Percentiles rank a stretch among this genome's conserved stretches.
Evolutionary conservation across 495 filamentous ascomycete genomes (phyloP).

Genomic region (Aspergillus leporis): DNA sequence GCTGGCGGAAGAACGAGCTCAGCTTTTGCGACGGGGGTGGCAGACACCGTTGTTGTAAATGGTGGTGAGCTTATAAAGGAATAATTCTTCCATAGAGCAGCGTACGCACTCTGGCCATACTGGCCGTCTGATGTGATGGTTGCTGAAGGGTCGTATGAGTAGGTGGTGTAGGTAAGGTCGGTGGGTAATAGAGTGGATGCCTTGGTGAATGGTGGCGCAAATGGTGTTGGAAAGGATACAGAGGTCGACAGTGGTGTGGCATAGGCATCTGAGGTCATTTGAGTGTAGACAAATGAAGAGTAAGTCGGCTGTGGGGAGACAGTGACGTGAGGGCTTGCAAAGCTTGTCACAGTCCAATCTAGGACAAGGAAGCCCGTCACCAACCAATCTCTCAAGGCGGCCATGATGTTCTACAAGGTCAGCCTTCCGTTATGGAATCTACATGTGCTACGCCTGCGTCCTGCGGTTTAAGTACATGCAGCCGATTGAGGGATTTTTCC

Average conservation of each 20-base stretch:
- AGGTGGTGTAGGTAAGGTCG: constrained; percentile 9
- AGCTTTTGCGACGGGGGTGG: constrained; percentile 34
- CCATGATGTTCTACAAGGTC: neutral
- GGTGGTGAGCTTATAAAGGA: constrained; percentile 30
- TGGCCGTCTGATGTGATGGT: constrained; percentile 17
- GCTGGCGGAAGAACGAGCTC: constrained; percentile 37
- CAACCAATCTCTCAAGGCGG: neutral
- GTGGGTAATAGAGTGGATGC: constrained; percentile 8
- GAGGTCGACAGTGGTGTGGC: constrained; percentile 7
- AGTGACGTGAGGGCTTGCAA: neutral
- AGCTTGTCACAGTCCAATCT: neutral
- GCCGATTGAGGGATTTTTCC: neutral
- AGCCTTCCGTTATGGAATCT: neutral
- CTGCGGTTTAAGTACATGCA: neutral
- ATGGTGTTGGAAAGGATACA: constrained; percentile 8
- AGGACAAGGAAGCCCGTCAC: neutral
- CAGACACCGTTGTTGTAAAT: constrained; percentile 35
- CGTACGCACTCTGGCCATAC: constrained; percentile 39
- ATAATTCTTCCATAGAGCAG: constrained; percentile 32
- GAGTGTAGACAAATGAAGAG: constrained; percentile 10
- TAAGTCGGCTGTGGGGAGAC: neutral
- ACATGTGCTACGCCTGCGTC: neutral
- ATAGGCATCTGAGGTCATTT: constrained; percentile 8
- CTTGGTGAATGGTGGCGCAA: constrained; percentile 7
- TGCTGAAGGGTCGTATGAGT: constrained; percentile 1